These are phyloP conservation scores for Termitomyces eurrhizus DNA, from an alignment of 768 basidiomycete genomes.

Conservation along the genomic window DNA sequence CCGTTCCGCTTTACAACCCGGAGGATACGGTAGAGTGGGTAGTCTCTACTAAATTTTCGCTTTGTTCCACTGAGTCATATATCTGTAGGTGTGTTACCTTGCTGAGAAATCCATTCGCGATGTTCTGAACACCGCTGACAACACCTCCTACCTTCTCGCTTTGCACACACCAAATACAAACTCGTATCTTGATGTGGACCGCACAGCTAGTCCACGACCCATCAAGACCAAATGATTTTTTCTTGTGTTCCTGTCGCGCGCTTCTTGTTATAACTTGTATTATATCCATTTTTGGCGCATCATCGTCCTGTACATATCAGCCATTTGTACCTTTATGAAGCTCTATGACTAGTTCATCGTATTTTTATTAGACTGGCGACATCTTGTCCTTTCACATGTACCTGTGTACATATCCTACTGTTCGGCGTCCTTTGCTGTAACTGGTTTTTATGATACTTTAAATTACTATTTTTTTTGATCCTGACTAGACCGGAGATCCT, in stretches of 20 bases:
- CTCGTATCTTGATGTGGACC: slow-evolving; percentile 28
- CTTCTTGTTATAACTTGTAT: slow-evolving; percentile 13
- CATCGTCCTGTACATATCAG: slow-evolving; percentile 15
- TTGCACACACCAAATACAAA: slow-evolving; percentile 44
- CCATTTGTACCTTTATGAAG: slow-evolving; percentile 15
- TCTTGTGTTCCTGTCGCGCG: slow-evolving; percentile 13
- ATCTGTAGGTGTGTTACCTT: slow-evolving; percentile 57
- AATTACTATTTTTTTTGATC: not conserved
- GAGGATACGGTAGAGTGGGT: slow-evolving; percentile 45
- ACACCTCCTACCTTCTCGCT: slow-evolving; percentile 58
- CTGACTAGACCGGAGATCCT: not conserved
- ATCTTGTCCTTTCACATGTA: not conserved
- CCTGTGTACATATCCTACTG: not conserved
- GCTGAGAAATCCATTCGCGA: slow-evolving; percentile 68
- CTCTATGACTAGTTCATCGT: slow-evolving; percentile 9
- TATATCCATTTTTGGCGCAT: slow-evolving; percentile 10
- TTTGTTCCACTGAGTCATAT: not conserved
- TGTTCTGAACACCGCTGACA: slow-evolving; percentile 68
- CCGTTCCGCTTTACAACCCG: slow-evolving; percentile 56
- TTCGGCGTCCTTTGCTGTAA: not conserved
- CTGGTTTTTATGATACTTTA: not conserved
- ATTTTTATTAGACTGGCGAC: slow-evolving; percentile 5
- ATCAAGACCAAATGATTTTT: slow-evolving; percentile 38
- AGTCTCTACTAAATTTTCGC: not conserved
- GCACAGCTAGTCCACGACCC: slow-evolving; percentile 23